A percentile compares a stretch with the other conserved stretches of the same genome.
phyloP scores from a whole-genome alignment of 2,329 filamentous ascomycete species.

The Xylaria sp. region DNA sequence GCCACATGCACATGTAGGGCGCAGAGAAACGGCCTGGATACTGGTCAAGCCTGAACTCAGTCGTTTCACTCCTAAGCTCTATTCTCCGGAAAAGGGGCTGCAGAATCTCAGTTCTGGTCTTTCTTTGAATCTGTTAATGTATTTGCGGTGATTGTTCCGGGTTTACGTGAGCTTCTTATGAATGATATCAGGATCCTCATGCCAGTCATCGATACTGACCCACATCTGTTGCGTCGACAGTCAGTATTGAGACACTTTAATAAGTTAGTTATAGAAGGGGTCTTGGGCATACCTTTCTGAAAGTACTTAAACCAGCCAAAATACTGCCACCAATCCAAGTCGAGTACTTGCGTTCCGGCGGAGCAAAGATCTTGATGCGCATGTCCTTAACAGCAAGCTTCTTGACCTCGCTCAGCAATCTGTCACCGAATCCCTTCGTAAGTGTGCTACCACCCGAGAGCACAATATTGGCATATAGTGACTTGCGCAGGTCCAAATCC shows the following conservation, averaged over 20 bases:
- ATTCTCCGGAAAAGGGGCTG: neutral
- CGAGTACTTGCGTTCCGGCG: slow-evolving; percentile 95
- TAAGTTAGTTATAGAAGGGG: neutral
- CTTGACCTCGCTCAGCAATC: slow-evolving; percentile 87
- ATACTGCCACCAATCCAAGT: slow-evolving; percentile 99
- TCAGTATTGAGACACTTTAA: slow-evolving; percentile 11
- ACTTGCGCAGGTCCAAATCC: slow-evolving; percentile 90
- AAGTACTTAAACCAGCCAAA: slow-evolving; percentile 91
- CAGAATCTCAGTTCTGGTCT: no score
- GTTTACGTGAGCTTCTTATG: slow-evolving; percentile 88
- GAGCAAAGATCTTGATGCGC: slow-evolving; percentile 98
- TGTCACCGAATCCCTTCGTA: slow-evolving; percentile 94
- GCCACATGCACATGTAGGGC: neutral
- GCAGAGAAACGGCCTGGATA: neutral
- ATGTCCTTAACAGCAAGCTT: slow-evolving; percentile 95
- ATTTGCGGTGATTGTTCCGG: slow-evolving; percentile 1
- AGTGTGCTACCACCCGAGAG: slow-evolving; percentile 92
- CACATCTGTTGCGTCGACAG: slow-evolving; percentile 66
- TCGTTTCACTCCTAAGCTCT: neutral
- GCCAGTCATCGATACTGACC: slow-evolving; percentile 99
- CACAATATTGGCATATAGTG: slow-evolving; percentile 93
- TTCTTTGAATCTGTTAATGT: neutral
- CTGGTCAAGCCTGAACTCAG: neutral
- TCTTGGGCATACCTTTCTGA: slow-evolving; percentile 74
- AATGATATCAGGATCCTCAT: slow-evolving; percentile 98